Percentiles rank a stretch among this genome's conserved stretches.
These are phyloP conservation scores for Cladorrhinum sp. DNA, from an alignment of 2,329 filamentous ascomycete genomes.

Conservation along the genomic window DNA sequence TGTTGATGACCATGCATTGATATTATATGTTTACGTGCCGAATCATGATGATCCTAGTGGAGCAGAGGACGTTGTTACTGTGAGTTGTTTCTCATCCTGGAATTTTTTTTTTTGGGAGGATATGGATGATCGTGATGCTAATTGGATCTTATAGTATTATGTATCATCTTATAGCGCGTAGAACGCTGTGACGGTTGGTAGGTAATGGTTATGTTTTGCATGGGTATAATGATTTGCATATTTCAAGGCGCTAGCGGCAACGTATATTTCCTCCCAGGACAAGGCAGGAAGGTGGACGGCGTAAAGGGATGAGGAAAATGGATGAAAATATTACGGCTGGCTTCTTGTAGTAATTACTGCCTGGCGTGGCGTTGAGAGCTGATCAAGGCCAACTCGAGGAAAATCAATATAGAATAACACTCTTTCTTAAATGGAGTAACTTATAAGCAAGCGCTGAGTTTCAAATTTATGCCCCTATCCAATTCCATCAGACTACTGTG, in stretches of 20 bases:
- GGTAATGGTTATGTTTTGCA: slow-evolving; percentile 33
- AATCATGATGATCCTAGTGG: slow-evolving; percentile 60
- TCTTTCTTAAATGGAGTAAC: too few relatives aligned
- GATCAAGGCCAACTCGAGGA: too few relatives aligned
- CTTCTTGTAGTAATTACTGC: too few relatives aligned
- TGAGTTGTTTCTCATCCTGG: slow-evolving; percentile 40
- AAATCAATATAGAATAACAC: too few relatives aligned
- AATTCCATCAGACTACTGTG: too few relatives aligned
- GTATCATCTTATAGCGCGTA: slow-evolving; percentile 38
- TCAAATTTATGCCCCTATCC: not conserved
- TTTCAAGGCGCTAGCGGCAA: not conserved
- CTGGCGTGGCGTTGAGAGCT: too few relatives aligned
- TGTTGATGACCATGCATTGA: slow-evolving; percentile 73
- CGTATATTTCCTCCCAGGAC: not conserved
- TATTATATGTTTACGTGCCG: slow-evolving; percentile 78
- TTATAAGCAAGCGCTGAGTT: not conserved
- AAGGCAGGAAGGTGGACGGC: not conserved
- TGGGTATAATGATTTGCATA: not conserved
- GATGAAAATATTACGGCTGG: too few relatives aligned
- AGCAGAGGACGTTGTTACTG: slow-evolving; percentile 72
- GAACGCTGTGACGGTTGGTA: slow-evolving; percentile 36
- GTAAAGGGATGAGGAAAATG: too few relatives aligned
- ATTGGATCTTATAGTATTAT: slow-evolving; percentile 34
- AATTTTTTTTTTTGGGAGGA: not conserved
- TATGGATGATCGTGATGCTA: not conserved